Evolutionary conservation across 2,329 filamentous ascomycete species (phyloP).

Genomic region (Colletotrichum truncatum): DNA sequence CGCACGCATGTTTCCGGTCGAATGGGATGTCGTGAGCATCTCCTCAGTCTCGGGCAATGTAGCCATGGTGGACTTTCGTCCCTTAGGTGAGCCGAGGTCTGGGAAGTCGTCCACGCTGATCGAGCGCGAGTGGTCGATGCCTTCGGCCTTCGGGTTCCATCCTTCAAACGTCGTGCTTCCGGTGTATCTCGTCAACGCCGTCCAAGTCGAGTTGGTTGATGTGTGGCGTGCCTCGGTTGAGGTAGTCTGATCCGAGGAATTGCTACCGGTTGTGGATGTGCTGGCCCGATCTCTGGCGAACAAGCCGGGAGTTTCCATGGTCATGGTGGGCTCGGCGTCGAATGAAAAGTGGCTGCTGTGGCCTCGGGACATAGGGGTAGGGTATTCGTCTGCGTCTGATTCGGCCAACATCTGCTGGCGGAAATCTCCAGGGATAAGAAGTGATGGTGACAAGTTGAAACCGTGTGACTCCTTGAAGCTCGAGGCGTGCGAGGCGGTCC

Average conservation of each 20-base stretch:
- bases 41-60: constrained; percentile 29
- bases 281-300: constrained; percentile 56
- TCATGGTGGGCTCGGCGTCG: constrained; percentile 44
- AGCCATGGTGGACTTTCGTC: constrained; percentile 17
- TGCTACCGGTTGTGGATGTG: constrained; percentile 63
- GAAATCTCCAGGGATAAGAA: constrained; percentile 70
- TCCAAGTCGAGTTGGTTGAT: constrained; percentile 63
- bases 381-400: constrained; percentile 29
- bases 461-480: constrained; percentile 68
- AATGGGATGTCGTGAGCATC: constrained; percentile 16
- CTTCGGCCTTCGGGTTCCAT: constrained; percentile 39
- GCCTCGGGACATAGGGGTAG: constrained; percentile 45
- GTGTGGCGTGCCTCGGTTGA: constrained; percentile 61
- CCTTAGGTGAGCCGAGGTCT: constrained; percentile 30
- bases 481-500: constrained; percentile 56
- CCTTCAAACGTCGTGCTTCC: constrained; percentile 54
- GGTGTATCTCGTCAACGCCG: constrained; percentile 63
- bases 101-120: constrained; percentile 32
- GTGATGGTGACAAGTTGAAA: constrained; percentile 67
- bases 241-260: constrained; percentile 55
- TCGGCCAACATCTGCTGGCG: constrained; percentile 57
- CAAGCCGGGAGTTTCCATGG: constrained; percentile 42
- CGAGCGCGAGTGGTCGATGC: constrained; percentile 41
- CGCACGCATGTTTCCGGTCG: constrained; percentile 21
- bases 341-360: constrained; percentile 44